Conservation (phyloP, 805 yeast species). For the Teunomyces atbi region DNA sequence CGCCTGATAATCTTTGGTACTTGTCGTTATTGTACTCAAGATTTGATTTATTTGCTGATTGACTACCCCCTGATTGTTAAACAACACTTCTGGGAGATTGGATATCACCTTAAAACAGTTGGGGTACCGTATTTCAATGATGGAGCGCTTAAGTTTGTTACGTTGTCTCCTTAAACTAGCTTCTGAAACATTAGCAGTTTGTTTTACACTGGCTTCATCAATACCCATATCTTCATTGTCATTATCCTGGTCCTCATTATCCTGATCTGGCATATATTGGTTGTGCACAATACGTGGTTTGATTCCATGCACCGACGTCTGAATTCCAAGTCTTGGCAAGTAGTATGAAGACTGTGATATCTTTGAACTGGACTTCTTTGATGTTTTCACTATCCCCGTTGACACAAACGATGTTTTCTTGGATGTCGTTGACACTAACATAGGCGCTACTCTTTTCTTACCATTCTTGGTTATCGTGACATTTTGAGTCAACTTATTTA, state of each 20-base stretch:
- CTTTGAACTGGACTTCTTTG: constrained; percentile 20
- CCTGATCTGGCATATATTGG: constrained; percentile 12
- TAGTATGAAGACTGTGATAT: constrained; percentile 47
- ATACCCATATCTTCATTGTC: constrained; percentile 50
- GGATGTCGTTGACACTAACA: constrained; percentile 52
- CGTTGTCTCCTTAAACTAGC: constrained; percentile 32
- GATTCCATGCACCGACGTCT: constrained; percentile 60
- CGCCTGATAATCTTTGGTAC: constrained; percentile 19
- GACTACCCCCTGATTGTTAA: constrained; percentile 30
- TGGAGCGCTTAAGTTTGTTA: constrained; percentile 27
- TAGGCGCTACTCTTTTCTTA: constrained; percentile 71
- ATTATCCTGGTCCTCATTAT: constrained; percentile 37
- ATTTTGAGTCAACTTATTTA: constrained; percentile 31
- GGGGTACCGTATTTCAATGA: constrained; percentile 35
- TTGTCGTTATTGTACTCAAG: constrained; percentile 23
- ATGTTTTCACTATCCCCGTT: constrained; percentile 4
- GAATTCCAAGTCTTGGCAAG: constrained; percentile 64
- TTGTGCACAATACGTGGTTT: constrained; percentile 19
- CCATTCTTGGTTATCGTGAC: constrained; percentile 73
- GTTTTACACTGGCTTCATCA: constrained; percentile 14
- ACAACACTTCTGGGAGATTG: constrained; percentile 33
- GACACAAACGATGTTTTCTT: constrained; percentile 13
- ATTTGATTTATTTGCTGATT: constrained; percentile 30
- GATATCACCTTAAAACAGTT: constrained; percentile 35
- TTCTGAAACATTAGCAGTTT: constrained; percentile 19